Evolutionary conservation across 179 eudicot species (phyloP).

Genomic region (Heliamphora pulchella): DNA sequence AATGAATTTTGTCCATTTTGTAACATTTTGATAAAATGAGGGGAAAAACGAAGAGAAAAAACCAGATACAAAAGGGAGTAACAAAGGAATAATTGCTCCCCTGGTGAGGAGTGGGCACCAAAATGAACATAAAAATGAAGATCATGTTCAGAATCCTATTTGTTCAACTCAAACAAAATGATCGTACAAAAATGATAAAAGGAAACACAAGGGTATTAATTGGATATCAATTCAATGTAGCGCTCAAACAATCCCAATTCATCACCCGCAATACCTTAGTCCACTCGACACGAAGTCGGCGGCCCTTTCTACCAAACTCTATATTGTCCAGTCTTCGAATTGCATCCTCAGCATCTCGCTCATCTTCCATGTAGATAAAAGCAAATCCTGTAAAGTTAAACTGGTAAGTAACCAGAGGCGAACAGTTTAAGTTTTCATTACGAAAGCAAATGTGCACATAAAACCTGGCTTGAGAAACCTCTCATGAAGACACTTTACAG

Average conservation of each 20-base stretch:
- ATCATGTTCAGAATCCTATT: background rate
- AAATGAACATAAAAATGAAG: background rate
- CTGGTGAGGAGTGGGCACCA: background rate
- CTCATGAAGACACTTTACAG: conserved; percentile 1
- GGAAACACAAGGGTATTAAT: background rate
- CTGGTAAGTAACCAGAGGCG: background rate
- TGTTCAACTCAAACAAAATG: background rate
- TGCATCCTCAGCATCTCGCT: conserved; percentile 77
- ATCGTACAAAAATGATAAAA: background rate
- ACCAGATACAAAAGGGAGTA: background rate
- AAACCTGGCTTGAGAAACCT: background rate
- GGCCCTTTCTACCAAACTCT: conserved; percentile 79
- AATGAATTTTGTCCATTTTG: background rate
- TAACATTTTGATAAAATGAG: background rate
- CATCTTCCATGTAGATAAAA: conserved; percentile 49
- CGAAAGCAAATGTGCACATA: background rate
- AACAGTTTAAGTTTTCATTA: background rate
- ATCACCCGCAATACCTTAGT: conserved; percentile 44
- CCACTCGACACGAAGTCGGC: conserved; percentile 85
- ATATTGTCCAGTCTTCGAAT: conserved; percentile 58
- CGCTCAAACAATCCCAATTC: background rate
- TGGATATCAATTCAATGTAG: background rate
- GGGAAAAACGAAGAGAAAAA: background rate
- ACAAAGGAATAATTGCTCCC: background rate
- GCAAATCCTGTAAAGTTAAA: conserved; percentile 37